phyloP scores from a whole-genome alignment of 257 asterid species.

The Petunia axillaris region DNA sequence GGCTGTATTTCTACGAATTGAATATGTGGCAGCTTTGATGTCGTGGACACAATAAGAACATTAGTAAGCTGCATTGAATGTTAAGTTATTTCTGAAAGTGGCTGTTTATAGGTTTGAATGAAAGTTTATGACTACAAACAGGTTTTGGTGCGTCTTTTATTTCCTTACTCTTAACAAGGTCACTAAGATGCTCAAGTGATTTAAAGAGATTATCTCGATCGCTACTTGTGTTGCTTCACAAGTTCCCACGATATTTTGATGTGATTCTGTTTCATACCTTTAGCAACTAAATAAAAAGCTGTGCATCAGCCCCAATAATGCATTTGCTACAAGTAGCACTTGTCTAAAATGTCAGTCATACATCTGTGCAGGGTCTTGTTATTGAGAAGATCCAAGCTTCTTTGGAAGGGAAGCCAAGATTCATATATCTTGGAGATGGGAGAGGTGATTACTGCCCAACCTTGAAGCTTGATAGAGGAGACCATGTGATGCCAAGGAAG shows the following conservation, averaged over 20 bases:
- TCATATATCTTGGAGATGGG: constrained; percentile 82
- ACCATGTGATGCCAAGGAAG: constrained; percentile 67
- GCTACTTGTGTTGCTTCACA: neutral
- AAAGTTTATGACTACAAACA: constrained; percentile 5
- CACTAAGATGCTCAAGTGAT: neutral
- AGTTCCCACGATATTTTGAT: neutral
- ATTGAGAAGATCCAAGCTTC: constrained; percentile 50
- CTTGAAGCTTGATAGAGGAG: constrained; percentile 63
- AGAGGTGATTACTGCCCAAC: constrained; percentile 80
- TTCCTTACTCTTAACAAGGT: neutral
- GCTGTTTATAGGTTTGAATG: constrained; percentile 1
- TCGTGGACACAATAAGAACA: neutral
- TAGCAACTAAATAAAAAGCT: neutral
- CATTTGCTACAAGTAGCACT: neutral
- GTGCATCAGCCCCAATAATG: neutral
- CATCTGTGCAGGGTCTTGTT: constrained; percentile 56
- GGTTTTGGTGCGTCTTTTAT: neutral
- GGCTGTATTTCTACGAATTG: neutral
- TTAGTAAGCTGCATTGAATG: neutral
- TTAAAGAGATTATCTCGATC: neutral
- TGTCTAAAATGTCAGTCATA: neutral
- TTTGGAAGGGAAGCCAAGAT: constrained; percentile 30
- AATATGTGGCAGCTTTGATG: neutral
- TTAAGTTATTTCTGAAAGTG: neutral
- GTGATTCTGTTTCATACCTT: neutral